Evolutionary conservation across 495 filamentous ascomycete genomes (phyloP).

Genomic region (Thozetella sp.): DNA sequence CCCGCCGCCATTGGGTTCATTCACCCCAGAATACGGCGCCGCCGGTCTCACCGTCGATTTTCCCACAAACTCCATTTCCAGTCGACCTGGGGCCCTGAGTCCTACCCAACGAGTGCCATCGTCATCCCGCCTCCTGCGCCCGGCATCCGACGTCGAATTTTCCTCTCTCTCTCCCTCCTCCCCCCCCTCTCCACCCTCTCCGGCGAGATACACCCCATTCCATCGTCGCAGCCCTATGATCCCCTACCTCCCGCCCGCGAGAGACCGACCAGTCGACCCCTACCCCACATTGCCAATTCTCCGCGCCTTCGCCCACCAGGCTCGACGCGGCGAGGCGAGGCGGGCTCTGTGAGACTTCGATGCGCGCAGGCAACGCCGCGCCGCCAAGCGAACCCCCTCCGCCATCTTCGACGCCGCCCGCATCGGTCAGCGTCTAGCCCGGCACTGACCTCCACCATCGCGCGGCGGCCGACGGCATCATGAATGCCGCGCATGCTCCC

Average conservation of each 20-base stretch:
- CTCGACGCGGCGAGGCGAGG: conserved; percentile 14
- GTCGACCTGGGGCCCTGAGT: neutral
- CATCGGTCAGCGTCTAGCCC: neutral
- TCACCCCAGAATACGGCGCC: conserved; percentile 1
- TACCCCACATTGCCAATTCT: conserved; percentile 9
- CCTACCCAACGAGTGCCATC: neutral
- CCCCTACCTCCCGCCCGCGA: neutral
- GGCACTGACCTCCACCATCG: conserved; percentile 8
- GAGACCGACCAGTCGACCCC: conserved; percentile 14
- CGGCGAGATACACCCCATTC: neutral
- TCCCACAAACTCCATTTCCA: conserved; percentile 3
- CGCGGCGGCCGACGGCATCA: conserved; percentile 22
- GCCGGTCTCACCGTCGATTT: conserved; percentile 3
- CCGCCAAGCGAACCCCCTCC: conserved; percentile 6
- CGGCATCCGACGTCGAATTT: neutral
- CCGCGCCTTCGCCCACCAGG: conserved; percentile 9
- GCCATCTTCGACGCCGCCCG: neutral
- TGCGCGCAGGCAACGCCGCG: conserved; percentile 19
- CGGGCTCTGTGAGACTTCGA: conserved; percentile 18
- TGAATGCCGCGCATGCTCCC: conserved; percentile 36
- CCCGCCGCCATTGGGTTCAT: neutral
- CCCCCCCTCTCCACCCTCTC: neutral
- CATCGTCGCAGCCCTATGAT: conserved; percentile 1
- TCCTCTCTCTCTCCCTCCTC: neutral
- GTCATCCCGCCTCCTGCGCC: neutral